Conservation (phyloP, 2,329 filamentous ascomycete genomes). For the Calonectria montana region DNA sequence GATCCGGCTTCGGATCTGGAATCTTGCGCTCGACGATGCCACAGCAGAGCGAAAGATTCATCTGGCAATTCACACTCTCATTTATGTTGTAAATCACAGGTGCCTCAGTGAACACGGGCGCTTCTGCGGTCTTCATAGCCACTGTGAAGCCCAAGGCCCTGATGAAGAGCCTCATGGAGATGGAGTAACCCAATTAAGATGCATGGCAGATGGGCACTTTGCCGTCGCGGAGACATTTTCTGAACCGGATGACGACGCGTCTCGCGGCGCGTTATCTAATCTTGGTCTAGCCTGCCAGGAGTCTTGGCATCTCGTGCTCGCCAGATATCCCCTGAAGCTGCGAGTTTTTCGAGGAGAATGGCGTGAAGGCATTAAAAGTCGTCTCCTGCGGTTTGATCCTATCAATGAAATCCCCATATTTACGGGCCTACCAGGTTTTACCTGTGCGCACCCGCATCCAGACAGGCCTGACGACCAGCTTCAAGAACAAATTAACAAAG, state of each 20-base stretch:
- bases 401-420: not conserved
- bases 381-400: not conserved
- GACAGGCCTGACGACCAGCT: not conserved
- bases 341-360: not conserved
- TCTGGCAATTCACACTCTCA: not conserved
- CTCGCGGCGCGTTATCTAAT: not conserved
- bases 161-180: not conserved
- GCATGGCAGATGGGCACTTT: not conserved
- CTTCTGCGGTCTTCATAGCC: not conserved
- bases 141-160: not conserved
- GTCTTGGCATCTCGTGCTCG: not conserved
- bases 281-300: not conserved
- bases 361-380: not conserved
- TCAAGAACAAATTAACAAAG: not conserved
- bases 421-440: not conserved
- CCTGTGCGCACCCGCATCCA: not conserved
- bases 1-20: not conserved
- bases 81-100: not conserved
- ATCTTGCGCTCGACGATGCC: not conserved
- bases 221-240: not conserved
- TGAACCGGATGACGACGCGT: not conserved
- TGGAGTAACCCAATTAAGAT: not conserved
- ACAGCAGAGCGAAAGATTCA: not conserved
- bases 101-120: not conserved
- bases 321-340: not conserved